Evolutionary conservation across 139 green algal species (phyloP).

Genomic region (Coelastrella sp.): DNA sequence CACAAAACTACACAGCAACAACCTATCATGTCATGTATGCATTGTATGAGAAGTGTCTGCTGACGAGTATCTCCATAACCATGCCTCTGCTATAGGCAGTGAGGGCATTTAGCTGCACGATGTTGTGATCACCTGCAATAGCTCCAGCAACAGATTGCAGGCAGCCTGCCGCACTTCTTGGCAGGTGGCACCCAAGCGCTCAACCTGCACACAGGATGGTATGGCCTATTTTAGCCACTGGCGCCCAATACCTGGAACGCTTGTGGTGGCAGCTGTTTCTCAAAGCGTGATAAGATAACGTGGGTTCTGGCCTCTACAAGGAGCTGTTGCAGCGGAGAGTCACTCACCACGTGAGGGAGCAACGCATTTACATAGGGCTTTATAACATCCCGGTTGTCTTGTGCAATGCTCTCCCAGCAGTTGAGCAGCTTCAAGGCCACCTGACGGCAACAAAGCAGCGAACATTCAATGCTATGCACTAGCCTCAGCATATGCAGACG

Average conservation of each 20-base stretch:
- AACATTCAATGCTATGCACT: no score
- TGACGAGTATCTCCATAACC: no score
- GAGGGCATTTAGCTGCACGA: no score
- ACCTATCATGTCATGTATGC: neutral
- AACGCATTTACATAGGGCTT: slow-evolving; percentile 29
- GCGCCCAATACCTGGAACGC: neutral
- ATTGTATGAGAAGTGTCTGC: no score
- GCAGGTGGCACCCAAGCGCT: slow-evolving; percentile 59
- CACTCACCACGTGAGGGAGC: slow-evolving; percentile 54
- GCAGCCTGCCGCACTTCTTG: slow-evolving; percentile 65
- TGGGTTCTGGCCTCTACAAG: no score
- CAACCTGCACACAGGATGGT: slow-evolving; percentile 44
- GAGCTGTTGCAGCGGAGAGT: no score
- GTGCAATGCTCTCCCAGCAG: slow-evolving; percentile 33
- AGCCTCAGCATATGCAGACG: no score
- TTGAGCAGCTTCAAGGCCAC: slow-evolving; percentile 53
- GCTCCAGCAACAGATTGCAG: slow-evolving; percentile 58
- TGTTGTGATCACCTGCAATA: slow-evolving; percentile 46
- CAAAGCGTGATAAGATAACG: no score
- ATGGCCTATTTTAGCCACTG: neutral
- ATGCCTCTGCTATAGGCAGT: no score
- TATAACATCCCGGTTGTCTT: neutral
- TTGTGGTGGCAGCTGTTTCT: no score
- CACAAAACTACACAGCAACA: neutral
- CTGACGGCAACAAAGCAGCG: slow-evolving; percentile 10